These are phyloP conservation scores for Lichtheimia ornata DNA, from an alignment of 371 early-diverging fungal species.

Conservation along the genomic window DNA sequence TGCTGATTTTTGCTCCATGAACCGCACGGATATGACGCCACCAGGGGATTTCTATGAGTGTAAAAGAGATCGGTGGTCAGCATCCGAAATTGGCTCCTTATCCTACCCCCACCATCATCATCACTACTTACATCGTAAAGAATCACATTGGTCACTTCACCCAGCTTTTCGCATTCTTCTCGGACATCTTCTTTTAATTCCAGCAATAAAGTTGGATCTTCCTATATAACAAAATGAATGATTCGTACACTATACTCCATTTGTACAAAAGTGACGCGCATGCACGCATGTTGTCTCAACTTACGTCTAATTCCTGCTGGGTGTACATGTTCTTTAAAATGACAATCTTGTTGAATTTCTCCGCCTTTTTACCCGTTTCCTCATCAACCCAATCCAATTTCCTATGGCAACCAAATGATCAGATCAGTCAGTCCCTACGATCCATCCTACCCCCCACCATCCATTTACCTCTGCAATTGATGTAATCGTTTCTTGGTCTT, in stretches of 20 bases:
- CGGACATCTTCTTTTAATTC: slow-evolving; percentile 94
- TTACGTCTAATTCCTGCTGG: slow-evolving; percentile 81
- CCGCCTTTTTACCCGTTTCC: slow-evolving; percentile 68
- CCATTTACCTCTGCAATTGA: slow-evolving; percentile 70
- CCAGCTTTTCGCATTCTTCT: slow-evolving; percentile 89
- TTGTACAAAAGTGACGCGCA: background rate
- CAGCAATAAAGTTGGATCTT: slow-evolving; percentile 82
- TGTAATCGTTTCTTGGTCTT: slow-evolving; percentile 66
- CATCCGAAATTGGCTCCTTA: background rate
- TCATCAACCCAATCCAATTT: slow-evolving; percentile 93
- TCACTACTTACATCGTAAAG: slow-evolving; percentile 79
- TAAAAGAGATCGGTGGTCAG: background rate
- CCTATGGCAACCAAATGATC: slow-evolving; percentile 46
- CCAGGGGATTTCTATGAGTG: slow-evolving; percentile 71
- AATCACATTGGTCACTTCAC: slow-evolving; percentile 90
- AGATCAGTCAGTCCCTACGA: background rate
- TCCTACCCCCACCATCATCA: background rate
- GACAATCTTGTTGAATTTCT: slow-evolving; percentile 80
- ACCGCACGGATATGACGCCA: slow-evolving; percentile 89
- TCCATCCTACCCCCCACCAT: background rate
- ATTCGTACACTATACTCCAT: background rate
- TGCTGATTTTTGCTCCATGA: slow-evolving; percentile 80
- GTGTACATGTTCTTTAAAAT: slow-evolving; percentile 95
- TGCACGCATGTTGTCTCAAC: too few relatives aligned
- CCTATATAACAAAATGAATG: slow-evolving; percentile 37